Percentiles rank a stretch among this genome's conserved stretches.
Evolutionary conservation across 805 yeast species (phyloP).

Genomic region (Yamadazyma laniorum): DNA sequence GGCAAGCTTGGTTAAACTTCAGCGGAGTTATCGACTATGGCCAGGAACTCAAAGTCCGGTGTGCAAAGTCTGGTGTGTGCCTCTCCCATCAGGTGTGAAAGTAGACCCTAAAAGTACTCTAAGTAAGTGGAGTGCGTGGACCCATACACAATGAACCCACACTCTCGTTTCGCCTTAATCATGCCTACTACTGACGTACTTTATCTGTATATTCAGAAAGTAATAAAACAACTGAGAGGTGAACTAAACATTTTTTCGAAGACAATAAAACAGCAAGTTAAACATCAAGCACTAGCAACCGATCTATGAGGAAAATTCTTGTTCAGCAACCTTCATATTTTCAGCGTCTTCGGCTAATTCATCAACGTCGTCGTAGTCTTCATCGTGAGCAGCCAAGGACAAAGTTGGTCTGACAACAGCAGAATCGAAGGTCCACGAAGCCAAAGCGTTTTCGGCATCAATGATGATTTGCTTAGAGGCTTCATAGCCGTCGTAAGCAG

Average conservation of each 20-base stretch:
- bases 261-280: neutral
- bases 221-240: slow-evolving; percentile 2
- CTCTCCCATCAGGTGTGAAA: too few relatives aligned
- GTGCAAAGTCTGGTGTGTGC: too few relatives aligned
- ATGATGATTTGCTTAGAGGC: slow-evolving; percentile 97
- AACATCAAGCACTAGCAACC: neutral
- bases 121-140: too few relatives aligned
- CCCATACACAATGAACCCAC: too few relatives aligned
- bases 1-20: too few relatives aligned
- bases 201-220: neutral
- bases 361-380: slow-evolving; percentile 41
- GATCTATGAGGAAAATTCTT: slow-evolving; percentile 30
- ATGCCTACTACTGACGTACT: too few relatives aligned
- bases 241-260: slow-evolving; percentile 3
- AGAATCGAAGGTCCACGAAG: slow-evolving; percentile 93
- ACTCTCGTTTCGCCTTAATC: too few relatives aligned
- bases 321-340: slow-evolving; percentile 52
- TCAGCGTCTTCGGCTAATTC: slow-evolving; percentile 45
- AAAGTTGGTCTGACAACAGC: slow-evolving; percentile 94
- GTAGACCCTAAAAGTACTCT: too few relatives aligned
- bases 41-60: too few relatives aligned
- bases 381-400: slow-evolving; percentile 69
- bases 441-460: slow-evolving; percentile 94
- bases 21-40: too few relatives aligned
- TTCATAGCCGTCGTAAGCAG: slow-evolving; percentile 97